Evolutionary conservation across 192 early-diverging fungal genomes (phyloP), one percentile per base, ranked within the genome.

Genomic region (Phlyctochytrium arcticum): DNA sequence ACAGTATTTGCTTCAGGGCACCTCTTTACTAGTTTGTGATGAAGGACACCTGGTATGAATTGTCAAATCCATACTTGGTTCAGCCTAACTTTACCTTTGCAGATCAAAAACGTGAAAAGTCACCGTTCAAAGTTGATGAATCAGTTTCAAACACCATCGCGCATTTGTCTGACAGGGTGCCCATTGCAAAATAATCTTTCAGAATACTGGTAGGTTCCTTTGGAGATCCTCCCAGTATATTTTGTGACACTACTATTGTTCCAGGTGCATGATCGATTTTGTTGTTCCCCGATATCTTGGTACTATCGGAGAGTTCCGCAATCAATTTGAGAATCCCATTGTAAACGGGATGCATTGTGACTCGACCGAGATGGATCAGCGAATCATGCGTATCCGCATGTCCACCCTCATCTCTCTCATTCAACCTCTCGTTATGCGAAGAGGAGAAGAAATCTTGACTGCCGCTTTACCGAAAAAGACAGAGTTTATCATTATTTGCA

Each of bases 181-280:
- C 93, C 93, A 1, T 72, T 95, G 30, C 93, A 95, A 62, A 95
- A 95, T 60, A 81, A 85, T 35, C 60, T 95, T 26, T 79, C 75
- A 36, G 90, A 92, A 67, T 94, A 90, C 60, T 89, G 66, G 66
- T 54, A 5, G 19, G 36, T 53, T 58, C 55, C 44, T 33, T 53
- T 75, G 17, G 17, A 9, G 24, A 12, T 69, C n/a, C 61, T 23
- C 65, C 23, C n/a, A 12, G 1, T 12, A 44, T 12, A 44, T 44
- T 8, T 42, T 12, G 2, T 17, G 23, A 29, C 1, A 1, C 1
- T 7, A 17, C 17, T 48, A 19, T 72, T 69, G 10, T 3, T 32
- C 3, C 35, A 53, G 83, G 80, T 81, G 75, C 44, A 88, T 90
- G 90, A 78, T 93, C 15, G 72, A 94, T 57, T 92, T 92, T 65